These are phyloP conservation scores for Sapria himalayana DNA, from an alignment of 345 rosid species.

Conservation along the genomic window DNA sequence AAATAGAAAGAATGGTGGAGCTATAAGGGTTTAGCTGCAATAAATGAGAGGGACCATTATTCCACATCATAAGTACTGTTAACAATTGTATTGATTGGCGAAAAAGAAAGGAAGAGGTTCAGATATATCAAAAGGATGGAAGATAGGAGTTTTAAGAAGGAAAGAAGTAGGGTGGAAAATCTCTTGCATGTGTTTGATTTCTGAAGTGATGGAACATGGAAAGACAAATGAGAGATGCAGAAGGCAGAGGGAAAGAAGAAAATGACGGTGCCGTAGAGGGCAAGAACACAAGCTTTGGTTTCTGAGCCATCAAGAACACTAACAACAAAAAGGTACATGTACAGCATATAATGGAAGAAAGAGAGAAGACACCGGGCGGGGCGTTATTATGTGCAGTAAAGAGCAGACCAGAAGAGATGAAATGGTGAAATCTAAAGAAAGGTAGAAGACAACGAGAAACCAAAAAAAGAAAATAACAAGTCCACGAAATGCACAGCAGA, in stretches of 20 bases:
- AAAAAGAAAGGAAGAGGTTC: slow-evolving; percentile 2
- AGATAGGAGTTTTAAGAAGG: background rate
- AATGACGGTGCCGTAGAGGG: slow-evolving; percentile 6
- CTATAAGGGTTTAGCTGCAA: too few relatives aligned
- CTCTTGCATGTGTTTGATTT: slow-evolving; percentile 5
- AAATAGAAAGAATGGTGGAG: slow-evolving; percentile 16
- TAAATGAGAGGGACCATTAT: slow-evolving; percentile 1
- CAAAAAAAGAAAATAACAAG: slow-evolving; percentile 11
- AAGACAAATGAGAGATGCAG: slow-evolving; percentile 17
- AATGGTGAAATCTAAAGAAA: background rate
- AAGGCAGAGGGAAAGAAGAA: slow-evolving; percentile 3
- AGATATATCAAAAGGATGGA: background rate
- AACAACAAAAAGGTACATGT: slow-evolving; percentile 6
- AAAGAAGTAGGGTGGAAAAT: background rate
- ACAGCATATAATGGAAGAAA: slow-evolving; percentile 5
- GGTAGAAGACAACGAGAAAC: slow-evolving; percentile 8
- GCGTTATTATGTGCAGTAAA: background rate
- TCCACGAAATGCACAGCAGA: slow-evolving; percentile 2
- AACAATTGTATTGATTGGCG: too few relatives aligned
- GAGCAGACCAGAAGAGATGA: background rate
- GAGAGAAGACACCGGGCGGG: slow-evolving; percentile 2
- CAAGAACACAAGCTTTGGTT: slow-evolving; percentile 12
- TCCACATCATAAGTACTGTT: too few relatives aligned
- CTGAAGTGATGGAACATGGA: slow-evolving; percentile 25
- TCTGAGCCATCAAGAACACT: slow-evolving; percentile 12